Evolutionary conservation across 352 stramenopile genomes (phyloP), one percentile per base, ranked within the genome.

Genomic region (Globisporangium mamillatum): DNA sequence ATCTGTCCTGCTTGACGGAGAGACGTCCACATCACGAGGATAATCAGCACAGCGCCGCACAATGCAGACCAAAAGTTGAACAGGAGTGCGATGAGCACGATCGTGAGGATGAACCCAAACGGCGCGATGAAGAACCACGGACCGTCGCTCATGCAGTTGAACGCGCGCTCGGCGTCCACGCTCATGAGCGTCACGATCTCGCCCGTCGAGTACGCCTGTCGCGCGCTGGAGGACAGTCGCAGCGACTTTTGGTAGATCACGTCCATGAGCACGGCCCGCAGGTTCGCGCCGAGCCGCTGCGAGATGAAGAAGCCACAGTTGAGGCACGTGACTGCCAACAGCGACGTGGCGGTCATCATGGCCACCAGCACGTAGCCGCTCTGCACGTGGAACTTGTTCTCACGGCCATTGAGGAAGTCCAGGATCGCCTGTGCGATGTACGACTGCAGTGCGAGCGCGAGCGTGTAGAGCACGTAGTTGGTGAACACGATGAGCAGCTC

Each of bases 161-260:
- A 78, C 2, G 74, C 16, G 25, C 73, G 73, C 41, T 78, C 73
- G 25, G 70, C 69, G 53, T 78, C 73, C 32, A 76, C 73, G 16
- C 46, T 55, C 22, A 70, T 64, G 44, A 78, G 44, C 9, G 73
- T 78, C 36, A 76, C 53, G 50, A 78, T 71, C 36, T 76, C 66
- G 12, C 73, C 66, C 1, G 70, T 74, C 27, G 65, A 59, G 57
- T 73, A 70, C 22, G n/a, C 22, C 27, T 67, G 72, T 7, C 66
- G 73, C 36, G 66, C 59, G 25, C 32, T 32, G 10, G 60, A 46
- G 22, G 73, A 77, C 7, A 78, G 46, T 4, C 59, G 44, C 1
- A 78, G 60, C 14, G 34, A 29, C 38, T 78, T 78, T n/a, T 70
- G 57, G 57, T 69, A 78, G 4, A 78, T 63, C 1, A 32, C 29